Percentiles rank a stretch among this genome's conserved stretches.
phyloP scores from a whole-genome alignment of 345 rosid species.

The Geranium brycei region DNA sequence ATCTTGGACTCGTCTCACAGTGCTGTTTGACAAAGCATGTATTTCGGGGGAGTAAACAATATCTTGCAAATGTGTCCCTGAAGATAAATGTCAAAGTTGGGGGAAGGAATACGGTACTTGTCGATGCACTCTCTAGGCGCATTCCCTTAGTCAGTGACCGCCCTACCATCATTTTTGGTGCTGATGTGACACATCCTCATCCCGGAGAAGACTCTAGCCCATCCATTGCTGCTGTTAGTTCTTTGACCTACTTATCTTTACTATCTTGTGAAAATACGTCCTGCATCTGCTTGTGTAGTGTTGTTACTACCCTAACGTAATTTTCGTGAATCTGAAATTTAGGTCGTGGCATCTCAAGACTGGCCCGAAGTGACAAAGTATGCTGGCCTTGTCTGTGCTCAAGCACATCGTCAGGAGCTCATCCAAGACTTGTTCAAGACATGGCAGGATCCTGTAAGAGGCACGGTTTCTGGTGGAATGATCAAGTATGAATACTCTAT shows the following conservation, averaged over 20 bases:
- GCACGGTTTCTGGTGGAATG: constrained; percentile 82
- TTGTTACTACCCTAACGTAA: neutral
- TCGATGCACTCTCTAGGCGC: constrained; percentile 77
- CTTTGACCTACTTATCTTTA: neutral
- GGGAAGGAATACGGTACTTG: constrained; percentile 86
- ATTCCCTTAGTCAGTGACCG: constrained; percentile 85
- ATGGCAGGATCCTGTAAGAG: constrained; percentile 84
- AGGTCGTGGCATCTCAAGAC: constrained; percentile 98
- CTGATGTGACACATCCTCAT: constrained; percentile 96
- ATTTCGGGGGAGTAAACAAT: constrained; percentile 65
- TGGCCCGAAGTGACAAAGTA: constrained; percentile 95
- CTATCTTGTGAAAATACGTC: too few relatives aligned
- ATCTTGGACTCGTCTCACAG: constrained; percentile 86
- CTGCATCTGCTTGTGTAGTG: neutral
- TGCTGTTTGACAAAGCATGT: constrained; percentile 86
- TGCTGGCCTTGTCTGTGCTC: constrained; percentile 91
- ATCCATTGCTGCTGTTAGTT: constrained; percentile 83
- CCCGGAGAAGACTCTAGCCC: constrained; percentile 99
- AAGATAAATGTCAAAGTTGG: constrained; percentile 96
- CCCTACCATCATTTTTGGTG: constrained; percentile 90
- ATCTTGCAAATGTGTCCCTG: constrained; percentile 78
- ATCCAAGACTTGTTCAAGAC: constrained; percentile 77
- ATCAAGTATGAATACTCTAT: constrained; percentile 44
- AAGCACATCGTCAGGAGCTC: constrained; percentile 94
- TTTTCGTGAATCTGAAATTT: constrained; percentile 5